These are phyloP conservation scores for Pseudogymnoascus sp. DNA, from an alignment of 2,329 filamentous ascomycete species.

Conservation along the genomic window DNA sequence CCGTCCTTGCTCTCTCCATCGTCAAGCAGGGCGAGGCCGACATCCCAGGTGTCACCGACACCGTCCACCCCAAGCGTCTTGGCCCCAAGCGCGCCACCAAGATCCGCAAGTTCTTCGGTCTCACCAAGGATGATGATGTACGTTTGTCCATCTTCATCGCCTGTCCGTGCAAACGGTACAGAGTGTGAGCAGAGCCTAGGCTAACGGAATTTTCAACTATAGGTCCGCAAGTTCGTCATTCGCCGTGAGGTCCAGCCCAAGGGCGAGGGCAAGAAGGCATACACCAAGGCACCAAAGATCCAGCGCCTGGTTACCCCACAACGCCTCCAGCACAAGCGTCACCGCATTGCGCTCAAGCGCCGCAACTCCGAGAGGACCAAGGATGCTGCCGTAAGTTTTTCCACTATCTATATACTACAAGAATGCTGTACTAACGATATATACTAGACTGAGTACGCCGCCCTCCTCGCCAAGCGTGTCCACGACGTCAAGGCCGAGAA, in stretches of 20 bases:
- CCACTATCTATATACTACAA: slow-evolving; percentile 1
- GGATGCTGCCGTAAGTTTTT: slow-evolving; percentile 84
- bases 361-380: slow-evolving; percentile 94
- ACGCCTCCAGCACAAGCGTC: slow-evolving; percentile 99
- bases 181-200: slow-evolving; percentile 45
- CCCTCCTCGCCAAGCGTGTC: slow-evolving; percentile 94
- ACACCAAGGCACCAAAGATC: slow-evolving; percentile 99
- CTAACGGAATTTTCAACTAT: slow-evolving; percentile 32
- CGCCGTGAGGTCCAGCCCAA: slow-evolving; percentile 96
- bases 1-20: slow-evolving; percentile 86
- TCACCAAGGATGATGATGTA: slow-evolving; percentile 99
- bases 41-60: slow-evolving; percentile 93
- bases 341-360: slow-evolving; percentile 96
- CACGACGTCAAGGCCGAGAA: slow-evolving; percentile 91
- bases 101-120: slow-evolving; percentile 99
- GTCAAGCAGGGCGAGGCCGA: slow-evolving; percentile 97
- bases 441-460: slow-evolving; percentile 83
- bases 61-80: slow-evolving; percentile 97
- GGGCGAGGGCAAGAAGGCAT: slow-evolving; percentile 93
- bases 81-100: slow-evolving; percentile 99
- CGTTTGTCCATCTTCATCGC: slow-evolving; percentile 64
- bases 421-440: slow-evolving; percentile 30
- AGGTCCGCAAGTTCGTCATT: slow-evolving; percentile 99
- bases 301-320: slow-evolving; percentile 99
- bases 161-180: slow-evolving; percentile 47